Conservation (phyloP, 2,329 filamentous ascomycete genomes). For the Alternaria infectoria region DNA sequence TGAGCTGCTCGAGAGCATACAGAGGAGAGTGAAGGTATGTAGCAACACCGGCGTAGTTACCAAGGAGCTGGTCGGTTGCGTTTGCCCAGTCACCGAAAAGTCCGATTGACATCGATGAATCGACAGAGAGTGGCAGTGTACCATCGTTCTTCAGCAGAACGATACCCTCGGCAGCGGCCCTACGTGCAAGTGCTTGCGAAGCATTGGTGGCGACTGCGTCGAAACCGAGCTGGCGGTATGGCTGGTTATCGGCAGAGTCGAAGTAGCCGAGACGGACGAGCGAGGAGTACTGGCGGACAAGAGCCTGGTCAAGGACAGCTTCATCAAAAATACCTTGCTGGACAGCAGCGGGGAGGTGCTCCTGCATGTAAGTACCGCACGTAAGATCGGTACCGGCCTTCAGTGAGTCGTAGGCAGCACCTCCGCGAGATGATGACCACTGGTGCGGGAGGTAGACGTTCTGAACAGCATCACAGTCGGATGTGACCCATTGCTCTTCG, state of each 20-base stretch:
- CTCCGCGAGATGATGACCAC: constrained; percentile 38
- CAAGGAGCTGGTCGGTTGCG: constrained; percentile 61
- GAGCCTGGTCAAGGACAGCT: constrained; percentile 56
- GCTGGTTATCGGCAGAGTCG: constrained; percentile 48
- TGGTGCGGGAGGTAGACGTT: constrained; percentile 62
- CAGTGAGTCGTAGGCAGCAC: constrained; percentile 33
- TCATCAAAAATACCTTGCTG: constrained; percentile 41
- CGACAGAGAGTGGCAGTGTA: constrained; percentile 52
- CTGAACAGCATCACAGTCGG: constrained; percentile 68
- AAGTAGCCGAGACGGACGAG: constrained; percentile 59
- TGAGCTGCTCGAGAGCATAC: constrained; percentile 57
- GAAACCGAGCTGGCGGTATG: constrained; percentile 31
- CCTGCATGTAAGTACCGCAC: constrained; percentile 33
- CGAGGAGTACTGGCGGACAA: constrained; percentile 61
- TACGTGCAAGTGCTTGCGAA: constrained; percentile 62
- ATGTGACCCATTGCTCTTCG: constrained; percentile 67
- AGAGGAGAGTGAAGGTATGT: constrained; percentile 63
- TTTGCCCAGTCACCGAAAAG: constrained; percentile 68
- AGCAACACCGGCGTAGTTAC: constrained; percentile 64
- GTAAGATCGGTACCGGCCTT: constrained; percentile 35
- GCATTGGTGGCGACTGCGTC: constrained; percentile 58
- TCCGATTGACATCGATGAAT: constrained; percentile 55
- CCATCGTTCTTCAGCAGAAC: constrained; percentile 61
- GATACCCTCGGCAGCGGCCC: constrained; percentile 58
- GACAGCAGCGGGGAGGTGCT: constrained; percentile 27